Evolutionary conservation across 2,329 filamentous ascomycete genomes (phyloP).

Genomic region (Colletotrichum scovillei): DNA sequence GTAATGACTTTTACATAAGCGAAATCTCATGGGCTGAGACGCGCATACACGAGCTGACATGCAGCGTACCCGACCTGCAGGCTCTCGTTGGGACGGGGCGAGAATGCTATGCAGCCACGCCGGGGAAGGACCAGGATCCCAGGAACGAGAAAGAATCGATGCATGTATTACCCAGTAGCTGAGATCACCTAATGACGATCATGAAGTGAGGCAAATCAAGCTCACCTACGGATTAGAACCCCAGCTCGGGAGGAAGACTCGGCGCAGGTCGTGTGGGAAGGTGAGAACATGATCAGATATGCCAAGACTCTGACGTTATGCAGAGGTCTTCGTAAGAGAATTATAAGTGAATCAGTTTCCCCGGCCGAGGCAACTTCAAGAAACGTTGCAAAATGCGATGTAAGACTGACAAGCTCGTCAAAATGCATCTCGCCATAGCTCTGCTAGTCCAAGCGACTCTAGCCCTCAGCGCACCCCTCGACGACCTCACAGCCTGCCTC

Average conservation of each 20-base stretch:
- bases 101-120: not conserved
- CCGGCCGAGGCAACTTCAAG: not conserved
- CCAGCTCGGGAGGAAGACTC: not conserved
- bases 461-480: not conserved
- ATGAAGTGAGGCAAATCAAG: not conserved
- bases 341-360: not conserved
- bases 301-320: not conserved
- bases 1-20: not conserved
- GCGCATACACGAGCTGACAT: slow-evolving; percentile 29
- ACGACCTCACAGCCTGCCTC: slow-evolving; percentile 38
- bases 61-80: not conserved
- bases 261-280: not conserved
- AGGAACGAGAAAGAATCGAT: no score
- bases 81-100: not conserved
- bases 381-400: no score
- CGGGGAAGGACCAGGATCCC: no score
- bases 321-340: fast-evolving
- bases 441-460: not conserved
- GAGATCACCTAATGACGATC: not conserved
- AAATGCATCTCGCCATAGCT: not conserved
- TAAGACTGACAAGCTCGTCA: not conserved
- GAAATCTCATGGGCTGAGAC: not conserved
- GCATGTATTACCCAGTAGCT: not conserved
- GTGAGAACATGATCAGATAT: not conserved
- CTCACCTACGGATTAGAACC: not conserved